Percentiles rank a stretch among this genome's conserved stretches.
Conservation (phyloP, 192 early-diverging fungal genomes). For the Physocladia obscura region DNA sequence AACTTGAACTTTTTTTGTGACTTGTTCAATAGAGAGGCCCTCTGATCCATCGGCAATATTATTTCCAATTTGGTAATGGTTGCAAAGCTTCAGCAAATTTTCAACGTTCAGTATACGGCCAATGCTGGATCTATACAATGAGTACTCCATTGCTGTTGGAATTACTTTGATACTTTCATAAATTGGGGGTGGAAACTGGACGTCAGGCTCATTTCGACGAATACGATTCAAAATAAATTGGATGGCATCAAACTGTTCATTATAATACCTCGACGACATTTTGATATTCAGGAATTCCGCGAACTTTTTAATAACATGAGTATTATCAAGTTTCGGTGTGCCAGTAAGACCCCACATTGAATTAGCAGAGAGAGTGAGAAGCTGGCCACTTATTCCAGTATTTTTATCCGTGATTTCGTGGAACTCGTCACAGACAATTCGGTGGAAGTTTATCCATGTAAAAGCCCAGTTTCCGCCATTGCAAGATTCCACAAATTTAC, state of each 20-base stretch:
- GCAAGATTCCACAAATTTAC: slow-evolving; percentile 1
- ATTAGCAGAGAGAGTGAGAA: slow-evolving; percentile 2
- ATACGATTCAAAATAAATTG: slow-evolving; percentile 15
- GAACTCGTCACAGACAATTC: slow-evolving; percentile 28
- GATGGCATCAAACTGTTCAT: neutral
- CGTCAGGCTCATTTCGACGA: slow-evolving; percentile 26
- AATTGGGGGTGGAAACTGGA: slow-evolving; percentile 13
- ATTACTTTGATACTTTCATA: slow-evolving; percentile 23
- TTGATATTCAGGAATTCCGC: slow-evolving; percentile 21
- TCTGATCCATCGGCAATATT: neutral
- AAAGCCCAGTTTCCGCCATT: slow-evolving; percentile 2
- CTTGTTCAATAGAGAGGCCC: slow-evolving; percentile 21
- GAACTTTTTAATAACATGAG: neutral
- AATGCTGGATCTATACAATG: slow-evolving; percentile 6
- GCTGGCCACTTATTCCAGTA: neutral
- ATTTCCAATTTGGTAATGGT: slow-evolving; percentile 29
- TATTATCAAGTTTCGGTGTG: slow-evolving; percentile 5
- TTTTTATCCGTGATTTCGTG: slow-evolving; percentile 24
- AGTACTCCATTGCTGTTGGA: slow-evolving; percentile 12
- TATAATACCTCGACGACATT: neutral
- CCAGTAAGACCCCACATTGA: slow-evolving; percentile 30
- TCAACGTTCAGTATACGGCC: neutral
- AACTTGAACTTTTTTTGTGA: slow-evolving; percentile 16
- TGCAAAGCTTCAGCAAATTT: slow-evolving; percentile 23
- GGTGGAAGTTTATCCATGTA: slow-evolving; percentile 29